Conservation (phyloP, 2,329 filamentous ascomycete genomes). For the Esteya vermicola region DNA sequence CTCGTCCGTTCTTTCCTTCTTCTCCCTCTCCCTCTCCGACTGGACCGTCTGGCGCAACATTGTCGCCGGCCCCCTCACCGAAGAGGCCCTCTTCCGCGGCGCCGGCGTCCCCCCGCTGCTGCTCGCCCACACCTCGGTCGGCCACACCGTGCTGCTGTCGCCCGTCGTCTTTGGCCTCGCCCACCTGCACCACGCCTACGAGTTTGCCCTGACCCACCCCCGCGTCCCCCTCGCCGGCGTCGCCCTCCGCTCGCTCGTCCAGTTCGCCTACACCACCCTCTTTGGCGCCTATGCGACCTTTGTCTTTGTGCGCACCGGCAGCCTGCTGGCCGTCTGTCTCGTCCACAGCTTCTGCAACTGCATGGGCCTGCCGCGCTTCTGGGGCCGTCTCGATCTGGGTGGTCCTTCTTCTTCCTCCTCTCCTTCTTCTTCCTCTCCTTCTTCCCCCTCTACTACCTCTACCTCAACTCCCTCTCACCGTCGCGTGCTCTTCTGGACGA, state of each 20-base stretch:
- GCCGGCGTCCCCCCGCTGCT: conserved; percentile 73
- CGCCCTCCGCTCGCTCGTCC: conserved; percentile 60
- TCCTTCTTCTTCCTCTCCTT: conserved; percentile 47
- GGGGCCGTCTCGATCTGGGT: conserved; percentile 53
- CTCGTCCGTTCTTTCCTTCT: conserved; percentile 53
- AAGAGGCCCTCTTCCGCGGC: conserved; percentile 88
- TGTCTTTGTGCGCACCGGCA: conserved; percentile 73
- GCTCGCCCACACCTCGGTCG: conserved; percentile 43
- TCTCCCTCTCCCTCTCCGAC: conserved; percentile 38
- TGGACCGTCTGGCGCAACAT: conserved; percentile 81
- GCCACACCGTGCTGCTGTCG: conserved; percentile 60
- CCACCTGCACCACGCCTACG: conserved; percentile 91
- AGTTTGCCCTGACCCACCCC: conserved; percentile 73
- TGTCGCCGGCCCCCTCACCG: conserved; percentile 74
- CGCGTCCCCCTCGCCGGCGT: conserved; percentile 48
- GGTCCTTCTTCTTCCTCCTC: background rate
- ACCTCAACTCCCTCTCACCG: too few species aligned
- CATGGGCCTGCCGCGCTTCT: conserved; percentile 77
- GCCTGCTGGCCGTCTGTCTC: conserved; percentile 57
- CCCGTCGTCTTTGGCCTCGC: conserved; percentile 87
- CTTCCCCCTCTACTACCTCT: too few species aligned
- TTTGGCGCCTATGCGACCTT: conserved; percentile 94
- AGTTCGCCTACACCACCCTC: conserved; percentile 79
- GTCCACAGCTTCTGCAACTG: conserved; percentile 87
- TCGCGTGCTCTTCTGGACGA: too few species aligned